Conservation (phyloP, 1,284 basidiomycete species). For the Malassezia restricta region DNA sequence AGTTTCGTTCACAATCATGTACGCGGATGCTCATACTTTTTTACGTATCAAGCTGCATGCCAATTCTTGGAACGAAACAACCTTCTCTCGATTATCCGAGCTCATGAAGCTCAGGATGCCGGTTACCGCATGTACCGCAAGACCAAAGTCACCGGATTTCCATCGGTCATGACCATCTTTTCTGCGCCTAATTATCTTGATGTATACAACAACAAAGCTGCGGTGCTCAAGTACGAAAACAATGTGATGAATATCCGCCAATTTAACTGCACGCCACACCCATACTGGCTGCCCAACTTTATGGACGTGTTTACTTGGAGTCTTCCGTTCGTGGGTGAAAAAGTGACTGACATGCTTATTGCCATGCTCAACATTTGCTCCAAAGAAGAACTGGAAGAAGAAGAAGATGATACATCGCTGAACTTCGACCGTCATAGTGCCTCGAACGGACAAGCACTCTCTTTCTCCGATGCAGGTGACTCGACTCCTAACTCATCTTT, state of each 20-base stretch:
- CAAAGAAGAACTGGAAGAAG: constrained; percentile 85
- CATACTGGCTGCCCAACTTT: constrained; percentile 94
- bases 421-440: constrained; percentile 17
- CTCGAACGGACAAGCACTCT: neutral
- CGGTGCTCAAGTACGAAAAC: constrained; percentile 88
- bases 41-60: constrained; percentile 82
- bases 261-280: constrained; percentile 89
- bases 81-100: constrained; percentile 82
- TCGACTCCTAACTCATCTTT: constrained; percentile 7
- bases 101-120: constrained; percentile 88
- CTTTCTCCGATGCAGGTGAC: neutral
- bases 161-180: constrained; percentile 93
- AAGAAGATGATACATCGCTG: constrained; percentile 54
- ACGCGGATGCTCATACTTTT: constrained; percentile 89
- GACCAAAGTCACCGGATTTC: constrained; percentile 76
- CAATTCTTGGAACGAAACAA: constrained; percentile 87
- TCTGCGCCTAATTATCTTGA: constrained; percentile 87
- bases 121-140: constrained; percentile 90
- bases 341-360: constrained; percentile 92
- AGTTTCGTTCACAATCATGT: constrained; percentile 86
- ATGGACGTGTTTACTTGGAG: constrained; percentile 99
- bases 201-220: constrained; percentile 92
- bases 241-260: constrained; percentile 90
- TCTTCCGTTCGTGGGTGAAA: constrained; percentile 93
- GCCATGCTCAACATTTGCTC: constrained; percentile 85